Evolutionary conservation across 2,329 filamentous ascomycete species (phyloP).

Genomic region (Chrysoporthe deuterocubensis): DNA sequence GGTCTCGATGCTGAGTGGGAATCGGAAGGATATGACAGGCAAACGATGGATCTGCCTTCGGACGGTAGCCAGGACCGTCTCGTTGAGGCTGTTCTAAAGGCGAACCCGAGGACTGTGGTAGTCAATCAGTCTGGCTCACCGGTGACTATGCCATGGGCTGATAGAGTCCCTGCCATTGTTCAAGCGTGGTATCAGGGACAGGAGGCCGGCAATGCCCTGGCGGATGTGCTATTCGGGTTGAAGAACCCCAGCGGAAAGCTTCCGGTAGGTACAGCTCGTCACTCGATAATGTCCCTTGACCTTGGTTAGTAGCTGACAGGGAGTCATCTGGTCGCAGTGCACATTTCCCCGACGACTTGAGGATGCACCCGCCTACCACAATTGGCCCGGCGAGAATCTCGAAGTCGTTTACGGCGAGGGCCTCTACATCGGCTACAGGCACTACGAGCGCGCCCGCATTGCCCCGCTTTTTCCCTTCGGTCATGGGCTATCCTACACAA

Average conservation of each 20-base stretch:
- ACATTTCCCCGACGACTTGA: constrained; percentile 68
- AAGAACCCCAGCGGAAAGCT: constrained; percentile 71
- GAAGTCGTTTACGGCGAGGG: constrained; percentile 74
- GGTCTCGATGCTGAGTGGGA: constrained; percentile 77
- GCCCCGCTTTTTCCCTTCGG: constrained; percentile 72
- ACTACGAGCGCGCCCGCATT: constrained; percentile 67
- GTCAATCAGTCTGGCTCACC: constrained; percentile 73
- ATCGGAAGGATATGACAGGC: constrained; percentile 72
- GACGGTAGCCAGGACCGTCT: constrained; percentile 65
- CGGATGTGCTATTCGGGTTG: constrained; percentile 67
- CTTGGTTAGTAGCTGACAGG: background rate
- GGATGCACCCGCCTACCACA: constrained; percentile 72
- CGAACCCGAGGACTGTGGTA: constrained; percentile 69
- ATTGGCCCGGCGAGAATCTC: constrained; percentile 73
- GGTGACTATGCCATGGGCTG: constrained; percentile 72
- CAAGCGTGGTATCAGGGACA: constrained; percentile 75
- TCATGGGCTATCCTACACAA: constrained; percentile 74
- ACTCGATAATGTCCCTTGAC: too few relatives aligned
- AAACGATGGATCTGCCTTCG: constrained; percentile 62
- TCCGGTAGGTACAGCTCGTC: constrained; percentile 48
- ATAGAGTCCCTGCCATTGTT: constrained; percentile 66
- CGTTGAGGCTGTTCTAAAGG: constrained; percentile 63
- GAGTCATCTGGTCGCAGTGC: constrained; percentile 41
- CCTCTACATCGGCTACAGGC: constrained; percentile 73
- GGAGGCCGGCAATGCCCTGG: constrained; percentile 70